phyloP scores from a whole-genome alignment of 1,284 basidiomycete species.

The Pholiota adiposa region DNA sequence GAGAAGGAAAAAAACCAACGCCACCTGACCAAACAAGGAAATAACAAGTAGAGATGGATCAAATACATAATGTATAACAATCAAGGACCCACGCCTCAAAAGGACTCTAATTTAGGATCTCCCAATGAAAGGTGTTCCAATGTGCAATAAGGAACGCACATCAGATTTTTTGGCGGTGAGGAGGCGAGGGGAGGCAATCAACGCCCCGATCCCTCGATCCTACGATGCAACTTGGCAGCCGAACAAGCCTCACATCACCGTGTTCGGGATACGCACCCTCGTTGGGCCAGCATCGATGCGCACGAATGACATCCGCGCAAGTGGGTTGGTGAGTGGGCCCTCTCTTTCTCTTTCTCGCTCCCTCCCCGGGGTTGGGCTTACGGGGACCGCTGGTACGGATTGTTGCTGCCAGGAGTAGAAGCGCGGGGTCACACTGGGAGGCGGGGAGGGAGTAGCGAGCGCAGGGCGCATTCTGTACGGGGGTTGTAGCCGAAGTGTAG shows the following conservation, averaged over 20 bases:
- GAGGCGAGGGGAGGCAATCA: neutral
- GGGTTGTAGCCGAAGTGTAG: neutral
- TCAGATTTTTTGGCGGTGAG: neutral
- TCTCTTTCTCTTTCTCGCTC: slow-evolving; percentile 30
- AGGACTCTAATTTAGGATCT: slow-evolving; percentile 1
- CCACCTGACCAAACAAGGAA: neutral
- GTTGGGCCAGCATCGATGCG: slow-evolving; percentile 44
- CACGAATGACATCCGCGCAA: slow-evolving; percentile 52
- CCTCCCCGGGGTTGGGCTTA: slow-evolving; percentile 30
- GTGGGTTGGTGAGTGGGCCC: slow-evolving; percentile 51
- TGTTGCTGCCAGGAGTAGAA: slow-evolving; percentile 44
- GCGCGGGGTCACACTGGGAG: slow-evolving; percentile 50
- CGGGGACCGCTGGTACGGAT: slow-evolving; percentile 29
- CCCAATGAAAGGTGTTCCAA: neutral
- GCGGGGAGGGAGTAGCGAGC: slow-evolving; percentile 45
- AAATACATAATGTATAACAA: neutral
- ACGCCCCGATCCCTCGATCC: neutral
- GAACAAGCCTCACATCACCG: slow-evolving; percentile 28
- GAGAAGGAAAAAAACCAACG: neutral
- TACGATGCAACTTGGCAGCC: too few species aligned
- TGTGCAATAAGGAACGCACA: neutral
- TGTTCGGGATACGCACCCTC: slow-evolving; percentile 39
- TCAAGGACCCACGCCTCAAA: neutral
- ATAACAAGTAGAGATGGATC: neutral
- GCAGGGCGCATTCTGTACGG: neutral